Evolutionary conservation across 2,329 filamentous ascomycete species (phyloP), one percentile per base, ranked within the genome.

Genomic region (Fusarium avenaceum): DNA sequence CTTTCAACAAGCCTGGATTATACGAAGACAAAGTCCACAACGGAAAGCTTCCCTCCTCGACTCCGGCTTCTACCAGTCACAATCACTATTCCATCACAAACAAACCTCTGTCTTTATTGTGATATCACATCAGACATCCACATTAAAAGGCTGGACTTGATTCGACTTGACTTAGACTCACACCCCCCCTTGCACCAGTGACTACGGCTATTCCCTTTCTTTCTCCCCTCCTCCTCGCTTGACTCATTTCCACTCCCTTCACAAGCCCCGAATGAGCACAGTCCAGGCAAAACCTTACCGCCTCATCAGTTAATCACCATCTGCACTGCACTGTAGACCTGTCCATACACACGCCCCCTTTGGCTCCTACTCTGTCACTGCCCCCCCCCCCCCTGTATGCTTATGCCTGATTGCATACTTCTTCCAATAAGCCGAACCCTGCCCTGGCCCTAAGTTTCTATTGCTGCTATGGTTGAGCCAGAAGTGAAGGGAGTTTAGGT

Each of bases 261-360:
- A 19, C 28, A 54, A 35, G 55, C 35, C 49, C 44, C 15, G 22
- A 33, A 48, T 19, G 55, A 49, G 47, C 61, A 48, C 59, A 64
- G 61, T 45, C 63, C 63, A 61, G 17, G 61, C 54, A 67, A 67
- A 67, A 67, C 48, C n/a, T 67, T 67, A 38, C 48, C 64, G 59
- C 64, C 40, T 67, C 64, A 22, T 65, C 59, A 56, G 39, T 57
- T 56, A 28, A 56, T 17, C 46, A 49, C 24, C 24, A 22, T n/a
- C 19, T 40, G 26, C 48, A 35, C 43, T 39, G n/a, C 48, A 45
- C 43, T 39, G n/a, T 38, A 35, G 13, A 3, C 19, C 19, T n/a
- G 20, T 30, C 22, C 22, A 44, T 42, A 56, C 57, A 26, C 35
- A n/a, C 35, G 28, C 59, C 38, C 59, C 57, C 33, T 32, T 63